These are phyloP conservation scores for Aspergillus fumigatiaffinis DNA, from an alignment of 2,329 filamentous ascomycete genomes.

Conservation along the genomic window DNA sequence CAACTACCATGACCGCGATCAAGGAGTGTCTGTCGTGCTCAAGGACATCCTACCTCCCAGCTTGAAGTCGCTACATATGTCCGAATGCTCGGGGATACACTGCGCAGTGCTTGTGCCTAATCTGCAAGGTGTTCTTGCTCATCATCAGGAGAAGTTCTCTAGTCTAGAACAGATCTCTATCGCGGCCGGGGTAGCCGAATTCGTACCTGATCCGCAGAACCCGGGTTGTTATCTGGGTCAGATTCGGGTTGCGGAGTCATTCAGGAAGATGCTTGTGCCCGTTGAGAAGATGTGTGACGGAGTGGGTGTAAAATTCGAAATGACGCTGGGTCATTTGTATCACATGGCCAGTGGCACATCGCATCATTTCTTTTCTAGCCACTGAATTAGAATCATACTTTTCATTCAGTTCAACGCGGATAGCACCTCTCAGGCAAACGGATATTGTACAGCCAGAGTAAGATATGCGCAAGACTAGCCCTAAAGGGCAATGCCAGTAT, in stretches of 20 bases:
- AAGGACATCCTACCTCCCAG: background rate
- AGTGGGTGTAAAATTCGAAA: background rate
- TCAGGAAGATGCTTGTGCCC: background rate
- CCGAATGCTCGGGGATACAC: background rate
- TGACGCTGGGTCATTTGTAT: background rate
- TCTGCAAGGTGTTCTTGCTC: background rate
- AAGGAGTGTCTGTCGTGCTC: background rate
- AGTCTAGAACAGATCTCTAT: background rate
- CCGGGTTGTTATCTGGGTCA: too few relatives aligned
- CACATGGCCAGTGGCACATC: background rate
- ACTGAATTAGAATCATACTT: too few relatives aligned
- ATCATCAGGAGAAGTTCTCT: background rate
- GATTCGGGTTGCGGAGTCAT: too few relatives aligned
- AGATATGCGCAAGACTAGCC: background rate
- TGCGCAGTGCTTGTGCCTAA: background rate
- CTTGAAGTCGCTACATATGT: background rate
- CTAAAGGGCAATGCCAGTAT: background rate
- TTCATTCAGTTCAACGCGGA: too few relatives aligned
- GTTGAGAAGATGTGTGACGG: background rate
- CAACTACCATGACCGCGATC: background rate
- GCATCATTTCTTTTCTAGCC: too few relatives aligned
- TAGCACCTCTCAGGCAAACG: background rate
- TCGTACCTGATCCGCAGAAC: too few relatives aligned
- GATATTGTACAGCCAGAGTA: background rate
- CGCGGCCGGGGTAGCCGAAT: too few relatives aligned